Evolutionary conservation across 2,329 filamentous ascomycete genomes (phyloP), one percentile per base, ranked within the genome.

Genomic region (Passalora sequoiae): DNA sequence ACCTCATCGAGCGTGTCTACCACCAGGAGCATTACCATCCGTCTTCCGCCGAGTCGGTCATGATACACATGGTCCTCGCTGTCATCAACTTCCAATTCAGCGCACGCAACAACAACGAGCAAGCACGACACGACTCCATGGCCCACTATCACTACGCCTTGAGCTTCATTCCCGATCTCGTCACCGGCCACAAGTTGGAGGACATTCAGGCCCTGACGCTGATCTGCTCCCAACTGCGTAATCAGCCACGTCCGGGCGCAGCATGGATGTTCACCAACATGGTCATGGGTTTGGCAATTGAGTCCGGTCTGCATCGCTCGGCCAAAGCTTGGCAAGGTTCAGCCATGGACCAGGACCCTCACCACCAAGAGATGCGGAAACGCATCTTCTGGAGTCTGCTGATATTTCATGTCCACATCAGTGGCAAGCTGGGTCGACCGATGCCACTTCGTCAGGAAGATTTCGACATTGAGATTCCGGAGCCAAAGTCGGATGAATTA

Each of bases 61-160:
- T 80, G 44, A 74, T 89, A 0, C 84, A 91, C 63, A 86, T 89
- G 79, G 76, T 92, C 30, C 81, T 92, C 46, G 83, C 85, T 8
- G 81, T 81, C 38, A 84, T 91, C 55, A 81, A 82, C 59, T 87
- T 84, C 54, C 86, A 94, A 55, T 85, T 81, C 47, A 82, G 83
- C n/a, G 71, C 80, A 4, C 75, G 86, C 15, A 89, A 88, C 55
- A 70, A 72, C 48, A 72, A 47, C 68, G 77, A 44, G 62, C 74
- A 12, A 35, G 67, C 83, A 40, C 79, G 83, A 52, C 72, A 78
- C 1, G 68, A 82, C 38, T 86, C 84, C 3, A 86, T 89, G 63
- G 77, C 77, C 41, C 86, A 92, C 61, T 91, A 89, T 54, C 83
- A 89, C 57, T 91, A 82, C 59, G 76, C 82, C 1, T 66, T 89